Percentiles rank a stretch among this genome's conserved stretches.
These are phyloP conservation scores for Erodium moschatum DNA, from an alignment of 441 rosid genomes.

Conservation along the genomic window DNA sequence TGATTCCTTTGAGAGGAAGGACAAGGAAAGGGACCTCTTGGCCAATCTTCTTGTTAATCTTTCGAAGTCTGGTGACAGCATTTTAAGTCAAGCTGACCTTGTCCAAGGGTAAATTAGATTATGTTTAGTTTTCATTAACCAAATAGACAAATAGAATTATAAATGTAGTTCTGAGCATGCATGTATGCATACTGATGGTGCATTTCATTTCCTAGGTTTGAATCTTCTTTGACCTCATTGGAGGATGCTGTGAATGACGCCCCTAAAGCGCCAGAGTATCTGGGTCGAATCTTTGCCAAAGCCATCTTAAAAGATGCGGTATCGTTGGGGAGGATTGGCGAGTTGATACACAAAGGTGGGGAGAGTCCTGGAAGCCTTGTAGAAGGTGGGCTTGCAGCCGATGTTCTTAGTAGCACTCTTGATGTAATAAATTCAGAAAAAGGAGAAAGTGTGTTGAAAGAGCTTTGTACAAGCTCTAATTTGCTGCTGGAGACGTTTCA, in stretches of 20 bases:
- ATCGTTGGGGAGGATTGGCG: conserved; percentile 47
- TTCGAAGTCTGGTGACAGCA: conserved; percentile 40
- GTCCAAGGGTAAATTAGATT: conserved; percentile 52
- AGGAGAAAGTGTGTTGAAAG: conserved; percentile 50
- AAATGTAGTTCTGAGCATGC: neutral
- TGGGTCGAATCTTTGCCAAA: conserved; percentile 55
- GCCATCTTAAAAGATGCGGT: conserved; percentile 40
- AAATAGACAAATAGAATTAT: neutral
- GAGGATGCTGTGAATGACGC: conserved; percentile 92
- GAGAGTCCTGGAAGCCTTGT: conserved; percentile 55
- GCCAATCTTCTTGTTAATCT: conserved; percentile 73
- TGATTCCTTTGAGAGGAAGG: conserved; percentile 94
- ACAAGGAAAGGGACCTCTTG: conserved; percentile 73
- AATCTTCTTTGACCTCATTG: conserved; percentile 53
- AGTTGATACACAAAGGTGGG: conserved; percentile 51
- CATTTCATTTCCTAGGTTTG: conserved; percentile 45
- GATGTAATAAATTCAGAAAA: conserved; percentile 51
- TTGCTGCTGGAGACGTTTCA: conserved; percentile 64
- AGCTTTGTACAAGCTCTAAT: conserved; percentile 46
- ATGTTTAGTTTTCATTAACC: neutral
- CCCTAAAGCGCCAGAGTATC: conserved; percentile 78
- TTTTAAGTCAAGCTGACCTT: conserved; percentile 46
- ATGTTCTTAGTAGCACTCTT: conserved; percentile 66
- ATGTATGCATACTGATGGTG: neutral
- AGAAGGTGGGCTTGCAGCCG: conserved; percentile 66